phyloP scores from a whole-genome alignment of 2,329 filamentous ascomycete genomes.

The Cadophora malorum region DNA sequence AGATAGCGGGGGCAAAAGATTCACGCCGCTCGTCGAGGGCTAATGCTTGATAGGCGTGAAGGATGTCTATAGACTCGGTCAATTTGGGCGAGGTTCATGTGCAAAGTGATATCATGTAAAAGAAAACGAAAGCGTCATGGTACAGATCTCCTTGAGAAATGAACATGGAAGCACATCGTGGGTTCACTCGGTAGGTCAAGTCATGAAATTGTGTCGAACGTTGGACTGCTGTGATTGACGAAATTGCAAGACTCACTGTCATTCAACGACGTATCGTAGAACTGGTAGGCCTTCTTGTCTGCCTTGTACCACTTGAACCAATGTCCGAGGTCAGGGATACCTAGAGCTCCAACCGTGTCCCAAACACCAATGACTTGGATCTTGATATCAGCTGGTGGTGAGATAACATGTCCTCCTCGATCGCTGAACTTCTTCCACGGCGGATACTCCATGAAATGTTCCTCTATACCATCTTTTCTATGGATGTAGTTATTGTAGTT shows the following conservation, averaged over 20 bases:
- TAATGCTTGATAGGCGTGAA: conserved; percentile 56
- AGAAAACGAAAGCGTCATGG: too few relatives aligned
- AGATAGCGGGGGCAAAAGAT: conserved; percentile 49
- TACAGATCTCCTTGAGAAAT: too few relatives aligned
- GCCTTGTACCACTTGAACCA: conserved; percentile 20
- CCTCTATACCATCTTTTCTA: conserved; percentile 12
- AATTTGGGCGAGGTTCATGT: conserved; percentile 26
- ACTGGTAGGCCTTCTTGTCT: conserved; percentile 46
- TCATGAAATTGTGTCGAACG: neutral
- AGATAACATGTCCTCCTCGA: neutral
- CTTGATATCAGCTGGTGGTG: conserved; percentile 16
- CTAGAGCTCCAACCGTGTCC: conserved; percentile 30
- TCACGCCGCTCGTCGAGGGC: conserved; percentile 54
- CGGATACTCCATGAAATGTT: neutral
- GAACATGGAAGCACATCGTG: neutral
- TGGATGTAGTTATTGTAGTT: conserved; percentile 17
- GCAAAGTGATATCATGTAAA: neutral
- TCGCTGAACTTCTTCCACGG: conserved; percentile 15
- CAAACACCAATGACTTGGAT: conserved; percentile 32
- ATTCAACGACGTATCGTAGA: conserved; percentile 46
- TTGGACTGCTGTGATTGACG: neutral
- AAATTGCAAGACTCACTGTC: conserved; percentile 32
- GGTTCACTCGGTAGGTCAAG: neutral
- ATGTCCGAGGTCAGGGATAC: conserved; percentile 19
- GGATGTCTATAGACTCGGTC: conserved; percentile 43